These are phyloP conservation scores for Cyclotella cryptica DNA, from an alignment of 108 stramenopile species.

Conservation along the genomic window DNA sequence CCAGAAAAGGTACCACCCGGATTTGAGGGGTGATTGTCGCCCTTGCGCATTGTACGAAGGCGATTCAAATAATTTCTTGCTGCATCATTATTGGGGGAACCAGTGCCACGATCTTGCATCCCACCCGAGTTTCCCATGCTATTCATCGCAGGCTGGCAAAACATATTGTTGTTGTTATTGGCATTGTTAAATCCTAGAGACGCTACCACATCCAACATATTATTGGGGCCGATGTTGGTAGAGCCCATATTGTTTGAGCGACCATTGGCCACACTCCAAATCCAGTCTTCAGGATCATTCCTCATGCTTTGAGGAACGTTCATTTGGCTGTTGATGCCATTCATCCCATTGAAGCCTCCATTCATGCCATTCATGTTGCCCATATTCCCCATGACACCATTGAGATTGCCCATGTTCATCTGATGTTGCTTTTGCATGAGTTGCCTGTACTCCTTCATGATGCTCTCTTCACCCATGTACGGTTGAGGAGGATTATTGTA, in stretches of 20 bases:
- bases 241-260: not conserved
- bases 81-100: conserved; percentile 28
- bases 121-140: not conserved
- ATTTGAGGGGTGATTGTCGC: not conserved
- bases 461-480: conserved; percentile 50
- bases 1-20: not conserved
- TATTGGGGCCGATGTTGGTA: not conserved
- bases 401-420: conserved; percentile 8
- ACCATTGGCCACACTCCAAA: conserved; percentile 6
- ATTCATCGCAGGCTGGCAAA: not conserved
- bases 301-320: conserved; percentile 1
- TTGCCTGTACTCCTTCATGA: conserved; percentile 42
- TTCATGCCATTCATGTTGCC: not conserved
- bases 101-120: conserved; percentile 1
- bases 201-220: not conserved
- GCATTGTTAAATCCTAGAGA: not conserved
- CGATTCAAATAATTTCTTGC: conserved; percentile 44
- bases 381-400: not conserved
- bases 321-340: conserved; percentile 17
- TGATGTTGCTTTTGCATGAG: conserved; percentile 56
- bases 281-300: conserved; percentile 12
- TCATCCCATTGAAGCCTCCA: conserved; percentile 7
- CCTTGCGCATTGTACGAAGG: conserved; percentile 41
- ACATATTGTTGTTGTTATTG: conserved; percentile 1
- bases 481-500: conserved; percentile 34